Evolutionary conservation across 805 yeast genomes (phyloP).

Genomic region (Kluyveromyces wickerhamii): DNA sequence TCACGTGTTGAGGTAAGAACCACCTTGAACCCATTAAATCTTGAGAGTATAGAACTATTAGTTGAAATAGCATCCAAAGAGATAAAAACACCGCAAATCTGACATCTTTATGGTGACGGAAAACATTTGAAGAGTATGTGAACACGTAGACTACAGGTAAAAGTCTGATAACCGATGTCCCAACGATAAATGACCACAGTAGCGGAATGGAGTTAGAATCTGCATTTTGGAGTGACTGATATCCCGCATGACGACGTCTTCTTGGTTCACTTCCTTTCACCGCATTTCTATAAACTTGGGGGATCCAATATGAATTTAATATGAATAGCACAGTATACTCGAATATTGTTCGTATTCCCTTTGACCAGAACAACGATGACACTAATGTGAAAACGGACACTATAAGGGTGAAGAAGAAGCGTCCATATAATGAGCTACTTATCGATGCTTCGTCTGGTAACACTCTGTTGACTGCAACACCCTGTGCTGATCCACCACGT

Average conservation of each 20-base stretch:
- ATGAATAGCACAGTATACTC: conserved; percentile 48
- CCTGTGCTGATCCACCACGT: conserved; percentile 38
- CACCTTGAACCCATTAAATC: conserved; percentile 70
- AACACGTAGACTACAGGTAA: conserved; percentile 60
- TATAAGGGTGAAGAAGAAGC: conserved; percentile 48
- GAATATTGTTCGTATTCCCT: conserved; percentile 41
- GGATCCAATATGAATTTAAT: conserved; percentile 75
- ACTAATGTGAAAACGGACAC: conserved; percentile 48
- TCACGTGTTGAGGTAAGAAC: conserved; percentile 63
- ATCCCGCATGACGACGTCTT: conserved; percentile 14
- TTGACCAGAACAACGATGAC: conserved; percentile 58
- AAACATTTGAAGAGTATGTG: conserved; percentile 46
- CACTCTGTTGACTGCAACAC: conserved; percentile 20
- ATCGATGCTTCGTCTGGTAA: conserved; percentile 46
- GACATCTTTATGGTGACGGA: conserved; percentile 60
- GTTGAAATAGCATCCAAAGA: conserved; percentile 55
- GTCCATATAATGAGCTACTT: conserved; percentile 48
- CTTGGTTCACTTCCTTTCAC: conserved; percentile 24
- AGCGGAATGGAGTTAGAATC: conserved; percentile 45
- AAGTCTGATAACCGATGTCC: conserved; percentile 54
- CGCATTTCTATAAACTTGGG: conserved; percentile 72
- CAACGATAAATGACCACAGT: conserved; percentile 67
- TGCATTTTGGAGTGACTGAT: conserved; percentile 2
- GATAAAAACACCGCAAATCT: conserved; percentile 38
- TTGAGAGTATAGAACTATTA: conserved; percentile 52